Evolutionary conservation across 2,329 filamentous ascomycete species (phyloP).

Genomic region (Mycosphaerella sp.): DNA sequence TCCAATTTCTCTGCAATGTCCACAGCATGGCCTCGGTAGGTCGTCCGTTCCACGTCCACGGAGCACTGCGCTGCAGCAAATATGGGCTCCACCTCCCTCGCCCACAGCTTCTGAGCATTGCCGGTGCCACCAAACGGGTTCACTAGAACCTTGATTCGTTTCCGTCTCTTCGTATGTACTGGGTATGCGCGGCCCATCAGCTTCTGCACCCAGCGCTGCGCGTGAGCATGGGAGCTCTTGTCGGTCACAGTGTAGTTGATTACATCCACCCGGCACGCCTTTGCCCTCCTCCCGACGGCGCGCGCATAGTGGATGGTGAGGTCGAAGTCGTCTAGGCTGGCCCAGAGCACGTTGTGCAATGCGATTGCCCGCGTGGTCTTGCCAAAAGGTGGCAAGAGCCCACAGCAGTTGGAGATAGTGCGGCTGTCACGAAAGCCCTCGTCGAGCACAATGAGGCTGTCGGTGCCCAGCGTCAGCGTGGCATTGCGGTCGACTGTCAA

Average conservation of each 20-base stretch:
- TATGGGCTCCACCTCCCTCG: slow-evolving; percentile 69
- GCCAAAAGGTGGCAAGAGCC: slow-evolving; percentile 42
- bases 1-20: slow-evolving; percentile 71
- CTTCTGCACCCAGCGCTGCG: slow-evolving; percentile 55
- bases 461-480: slow-evolving; percentile 54
- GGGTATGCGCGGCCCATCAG: slow-evolving; percentile 68
- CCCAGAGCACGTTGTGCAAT: slow-evolving; percentile 81
- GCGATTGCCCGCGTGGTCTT: slow-evolving; percentile 58
- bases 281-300: slow-evolving; percentile 48
- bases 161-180: slow-evolving; percentile 55
- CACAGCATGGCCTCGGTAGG: slow-evolving; percentile 67
- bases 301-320: slow-evolving; percentile 69
- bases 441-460: slow-evolving; percentile 57
- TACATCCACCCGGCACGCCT: slow-evolving; percentile 54
- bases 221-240: slow-evolving; percentile 45
- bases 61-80: slow-evolving; percentile 74
- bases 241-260: slow-evolving; percentile 55
- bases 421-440: slow-evolving; percentile 47
- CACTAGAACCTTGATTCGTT: slow-evolving; percentile 78
- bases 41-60: slow-evolving; percentile 67
- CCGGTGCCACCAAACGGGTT: slow-evolving; percentile 90
- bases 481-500: slow-evolving; percentile 50
- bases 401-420: slow-evolving; percentile 50
- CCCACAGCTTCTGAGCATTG: slow-evolving; percentile 65
- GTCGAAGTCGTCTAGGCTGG: slow-evolving; percentile 54